These are phyloP conservation scores for Colletotrichum horii DNA, from an alignment of 2,329 filamentous ascomycete genomes.

Conservation along the genomic window DNA sequence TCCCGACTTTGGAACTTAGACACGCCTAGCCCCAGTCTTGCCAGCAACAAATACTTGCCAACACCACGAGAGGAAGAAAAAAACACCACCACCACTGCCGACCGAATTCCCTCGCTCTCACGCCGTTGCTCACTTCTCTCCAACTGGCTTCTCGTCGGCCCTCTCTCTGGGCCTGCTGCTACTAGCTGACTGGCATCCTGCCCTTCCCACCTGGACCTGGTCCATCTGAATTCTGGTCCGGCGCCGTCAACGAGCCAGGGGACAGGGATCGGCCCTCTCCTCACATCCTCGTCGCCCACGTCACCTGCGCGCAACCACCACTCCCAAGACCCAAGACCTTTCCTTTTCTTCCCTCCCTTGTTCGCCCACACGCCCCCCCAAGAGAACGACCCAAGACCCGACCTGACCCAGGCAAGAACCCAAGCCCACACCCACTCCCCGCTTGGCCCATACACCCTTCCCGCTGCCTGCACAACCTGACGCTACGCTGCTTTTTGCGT, in stretches of 20 bases:
- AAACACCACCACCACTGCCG: not conserved
- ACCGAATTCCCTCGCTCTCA: not conserved
- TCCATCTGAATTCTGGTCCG: not conserved
- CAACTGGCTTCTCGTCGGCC: not conserved
- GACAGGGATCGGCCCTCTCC: constrained; percentile 1
- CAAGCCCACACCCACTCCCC: not conserved
- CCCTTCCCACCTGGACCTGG: not conserved
- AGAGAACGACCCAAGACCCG: not conserved
- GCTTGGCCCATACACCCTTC: not conserved
- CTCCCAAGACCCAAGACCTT: not conserved
- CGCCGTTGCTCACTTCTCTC: not conserved
- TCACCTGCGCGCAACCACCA: constrained; percentile 16
- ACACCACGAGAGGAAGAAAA: not conserved
- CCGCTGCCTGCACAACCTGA: not conserved
- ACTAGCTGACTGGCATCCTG: not conserved
- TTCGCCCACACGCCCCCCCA: not conserved
- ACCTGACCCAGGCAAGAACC: not conserved
- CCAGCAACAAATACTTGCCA: not conserved
- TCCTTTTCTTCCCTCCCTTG: constrained; percentile 10
- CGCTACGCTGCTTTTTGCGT: constrained; percentile 4
- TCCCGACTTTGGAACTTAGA: not conserved
- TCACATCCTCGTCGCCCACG: constrained; percentile 19
- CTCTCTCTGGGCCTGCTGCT: not conserved
- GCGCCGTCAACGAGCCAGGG: not conserved
- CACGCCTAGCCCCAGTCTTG: not conserved